Conservation (phyloP, 1,284 basidiomycete genomes). For the Coriolopsis trogii region DNA sequence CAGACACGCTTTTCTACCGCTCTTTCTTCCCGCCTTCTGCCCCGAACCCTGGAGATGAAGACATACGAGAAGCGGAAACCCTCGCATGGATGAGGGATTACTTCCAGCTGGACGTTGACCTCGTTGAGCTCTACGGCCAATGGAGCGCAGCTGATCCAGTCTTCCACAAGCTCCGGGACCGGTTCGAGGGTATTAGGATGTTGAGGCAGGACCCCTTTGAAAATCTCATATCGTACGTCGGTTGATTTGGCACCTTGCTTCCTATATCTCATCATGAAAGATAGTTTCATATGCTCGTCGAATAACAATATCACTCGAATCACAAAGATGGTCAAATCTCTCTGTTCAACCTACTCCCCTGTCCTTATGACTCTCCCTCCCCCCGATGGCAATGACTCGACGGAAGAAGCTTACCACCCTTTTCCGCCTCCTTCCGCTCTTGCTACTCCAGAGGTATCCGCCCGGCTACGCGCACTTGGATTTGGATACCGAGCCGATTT, state of each 20-base stretch:
- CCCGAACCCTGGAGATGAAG: slow-evolving; percentile 1
- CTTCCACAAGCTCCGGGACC: slow-evolving; percentile 66
- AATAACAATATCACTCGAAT: slow-evolving; percentile 97
- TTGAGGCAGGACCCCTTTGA: slow-evolving; percentile 97
- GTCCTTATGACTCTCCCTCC: slow-evolving; percentile 55
- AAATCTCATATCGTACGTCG: slow-evolving; percentile 84
- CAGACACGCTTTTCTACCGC: slow-evolving; percentile 71
- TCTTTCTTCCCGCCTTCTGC: slow-evolving; percentile 51
- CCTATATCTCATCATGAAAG: slow-evolving; percentile 1
- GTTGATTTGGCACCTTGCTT: neutral
- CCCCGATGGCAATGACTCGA: slow-evolving; percentile 31
- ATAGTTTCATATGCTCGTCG: slow-evolving; percentile 95
- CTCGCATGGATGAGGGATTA: slow-evolving; percentile 83
- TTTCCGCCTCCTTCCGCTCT: slow-evolving; percentile 84
- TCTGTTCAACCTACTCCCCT: slow-evolving; percentile 73
- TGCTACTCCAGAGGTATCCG: slow-evolving; percentile 61
- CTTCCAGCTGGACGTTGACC: slow-evolving; percentile 85
- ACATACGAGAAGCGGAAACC: slow-evolving; percentile 52
- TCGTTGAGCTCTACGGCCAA: slow-evolving; percentile 73
- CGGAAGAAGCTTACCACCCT: slow-evolving; percentile 63
- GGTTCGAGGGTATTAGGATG: slow-evolving; percentile 74
- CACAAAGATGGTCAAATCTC: slow-evolving; percentile 83
- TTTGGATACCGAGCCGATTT: slow-evolving; percentile 97
- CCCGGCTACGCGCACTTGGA: slow-evolving; percentile 77
- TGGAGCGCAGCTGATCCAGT: slow-evolving; percentile 81